Conservation (phyloP, 2,329 filamentous ascomycete species). For the Diaporthe citri region DNA sequence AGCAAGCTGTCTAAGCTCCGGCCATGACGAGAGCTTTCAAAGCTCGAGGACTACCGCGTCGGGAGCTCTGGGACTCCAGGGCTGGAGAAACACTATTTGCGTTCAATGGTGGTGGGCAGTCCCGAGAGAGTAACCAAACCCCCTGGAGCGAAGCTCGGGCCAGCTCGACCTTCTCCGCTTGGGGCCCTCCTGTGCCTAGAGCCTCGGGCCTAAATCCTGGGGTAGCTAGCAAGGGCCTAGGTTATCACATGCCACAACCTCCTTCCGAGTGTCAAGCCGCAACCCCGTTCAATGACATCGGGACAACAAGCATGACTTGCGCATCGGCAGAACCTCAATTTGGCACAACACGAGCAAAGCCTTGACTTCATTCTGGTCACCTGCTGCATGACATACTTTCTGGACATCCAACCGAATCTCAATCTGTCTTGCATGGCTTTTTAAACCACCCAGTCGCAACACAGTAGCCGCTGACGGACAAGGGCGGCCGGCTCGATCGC, state of each 20-base stretch:
- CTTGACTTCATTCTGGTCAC: background rate
- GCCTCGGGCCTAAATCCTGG: slow-evolving; percentile 30
- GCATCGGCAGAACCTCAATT: background rate
- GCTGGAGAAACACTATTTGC: background rate
- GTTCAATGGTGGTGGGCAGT: background rate
- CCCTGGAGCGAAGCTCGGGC: background rate
- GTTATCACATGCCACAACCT: slow-evolving; percentile 33
- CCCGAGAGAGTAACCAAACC: background rate
- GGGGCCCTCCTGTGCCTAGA: background rate
- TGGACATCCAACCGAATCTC: background rate
- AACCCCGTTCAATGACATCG: slow-evolving; percentile 15
- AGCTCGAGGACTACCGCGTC: background rate
- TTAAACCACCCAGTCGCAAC: no score
- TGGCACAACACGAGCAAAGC: slow-evolving; percentile 29
- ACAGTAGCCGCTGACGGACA: background rate
- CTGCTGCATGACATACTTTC: background rate
- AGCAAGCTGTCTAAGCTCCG: background rate
- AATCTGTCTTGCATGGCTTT: background rate
- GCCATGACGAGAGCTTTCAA: background rate
- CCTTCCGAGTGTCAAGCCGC: slow-evolving; percentile 4
- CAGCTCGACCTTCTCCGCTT: slow-evolving; percentile 20
- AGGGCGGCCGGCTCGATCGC: slow-evolving; percentile 12
- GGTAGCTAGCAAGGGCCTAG: slow-evolving; percentile 12
- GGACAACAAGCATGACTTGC: slow-evolving; percentile 28
- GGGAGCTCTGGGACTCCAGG: background rate